Conservation (phyloP, 768 basidiomycete genomes). For the Strobilomyces echinocephalus region DNA sequence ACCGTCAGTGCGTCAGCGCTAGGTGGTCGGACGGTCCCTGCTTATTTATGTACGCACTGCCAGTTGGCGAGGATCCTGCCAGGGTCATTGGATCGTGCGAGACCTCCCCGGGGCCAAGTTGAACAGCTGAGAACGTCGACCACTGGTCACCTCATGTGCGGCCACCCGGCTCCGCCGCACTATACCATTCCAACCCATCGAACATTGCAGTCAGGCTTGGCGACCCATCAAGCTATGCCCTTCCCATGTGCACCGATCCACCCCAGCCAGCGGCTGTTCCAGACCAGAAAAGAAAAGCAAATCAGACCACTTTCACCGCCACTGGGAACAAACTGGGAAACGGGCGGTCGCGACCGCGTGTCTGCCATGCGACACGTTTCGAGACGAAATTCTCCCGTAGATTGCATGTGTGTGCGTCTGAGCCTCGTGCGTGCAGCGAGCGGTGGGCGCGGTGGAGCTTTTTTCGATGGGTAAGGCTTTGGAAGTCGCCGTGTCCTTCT, state of each 20-base stretch:
- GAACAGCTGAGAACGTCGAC: background rate
- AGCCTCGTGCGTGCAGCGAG: background rate
- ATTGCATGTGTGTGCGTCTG: background rate
- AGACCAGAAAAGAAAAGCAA: background rate
- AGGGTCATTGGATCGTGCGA: slow-evolving; percentile 4
- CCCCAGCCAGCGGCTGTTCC: background rate
- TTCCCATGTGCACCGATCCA: background rate
- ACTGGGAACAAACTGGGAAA: background rate
- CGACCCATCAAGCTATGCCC: background rate
- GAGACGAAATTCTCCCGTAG: slow-evolving; percentile 7
- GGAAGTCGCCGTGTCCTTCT: background rate
- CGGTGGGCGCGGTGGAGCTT: background rate
- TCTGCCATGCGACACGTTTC: slow-evolving; percentile 3
- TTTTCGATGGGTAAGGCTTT: background rate
- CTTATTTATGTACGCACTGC: background rate
- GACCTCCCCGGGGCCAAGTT: background rate
- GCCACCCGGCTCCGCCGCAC: background rate
- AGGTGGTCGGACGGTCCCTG: background rate
- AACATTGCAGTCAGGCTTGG: background rate
- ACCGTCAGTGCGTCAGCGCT: background rate
- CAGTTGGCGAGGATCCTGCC: too few species aligned
- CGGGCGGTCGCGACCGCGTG: background rate
- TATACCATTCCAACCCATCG: background rate
- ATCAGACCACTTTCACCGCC: too few species aligned
- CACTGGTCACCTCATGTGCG: background rate